Percentiles rank a stretch among this genome's conserved stretches.
phyloP scores from a whole-genome alignment of 306 rosid genomes.

The Cajanus cajan region DNA sequence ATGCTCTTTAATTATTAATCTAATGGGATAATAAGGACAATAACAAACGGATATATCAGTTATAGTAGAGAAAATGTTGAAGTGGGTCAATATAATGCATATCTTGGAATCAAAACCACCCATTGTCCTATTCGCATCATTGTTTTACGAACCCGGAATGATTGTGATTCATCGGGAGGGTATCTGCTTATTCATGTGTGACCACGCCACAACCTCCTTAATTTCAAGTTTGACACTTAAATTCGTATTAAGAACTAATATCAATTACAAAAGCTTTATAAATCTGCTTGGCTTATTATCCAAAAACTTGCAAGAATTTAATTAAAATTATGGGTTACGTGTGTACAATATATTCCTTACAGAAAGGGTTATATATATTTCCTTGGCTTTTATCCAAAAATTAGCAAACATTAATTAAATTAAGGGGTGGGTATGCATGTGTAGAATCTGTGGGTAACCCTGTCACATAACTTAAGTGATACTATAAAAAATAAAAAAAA shows the following conservation, averaged over 20 bases:
- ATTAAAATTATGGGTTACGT: background rate
- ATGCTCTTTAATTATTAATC: conserved; percentile 18
- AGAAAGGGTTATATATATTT: background rate
- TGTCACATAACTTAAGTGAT: too few species aligned
- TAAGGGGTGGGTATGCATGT: background rate
- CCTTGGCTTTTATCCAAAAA: background rate
- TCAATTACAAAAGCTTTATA: background rate
- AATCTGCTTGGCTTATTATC: background rate
- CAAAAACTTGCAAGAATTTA: background rate
- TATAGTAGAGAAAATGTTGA: background rate
- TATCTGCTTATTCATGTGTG: background rate
- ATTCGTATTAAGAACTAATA: too few species aligned
- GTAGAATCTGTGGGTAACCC: too few species aligned
- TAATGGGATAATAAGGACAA: conserved; percentile 2
- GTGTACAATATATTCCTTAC: background rate
- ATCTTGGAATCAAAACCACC: conserved; percentile 22
- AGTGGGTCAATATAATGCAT: conserved; percentile 12
- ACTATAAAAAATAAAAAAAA: too few species aligned
- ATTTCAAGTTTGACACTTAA: background rate
- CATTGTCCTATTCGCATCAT: background rate
- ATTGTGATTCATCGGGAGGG: conserved; percentile 28
- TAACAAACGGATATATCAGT: background rate
- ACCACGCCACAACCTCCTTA: background rate
- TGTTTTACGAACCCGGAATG: conserved; percentile 13
- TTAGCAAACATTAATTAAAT: background rate